Conservation (phyloP, 495 filamentous ascomycete species). For the Elasticomyces elasticus region DNA sequence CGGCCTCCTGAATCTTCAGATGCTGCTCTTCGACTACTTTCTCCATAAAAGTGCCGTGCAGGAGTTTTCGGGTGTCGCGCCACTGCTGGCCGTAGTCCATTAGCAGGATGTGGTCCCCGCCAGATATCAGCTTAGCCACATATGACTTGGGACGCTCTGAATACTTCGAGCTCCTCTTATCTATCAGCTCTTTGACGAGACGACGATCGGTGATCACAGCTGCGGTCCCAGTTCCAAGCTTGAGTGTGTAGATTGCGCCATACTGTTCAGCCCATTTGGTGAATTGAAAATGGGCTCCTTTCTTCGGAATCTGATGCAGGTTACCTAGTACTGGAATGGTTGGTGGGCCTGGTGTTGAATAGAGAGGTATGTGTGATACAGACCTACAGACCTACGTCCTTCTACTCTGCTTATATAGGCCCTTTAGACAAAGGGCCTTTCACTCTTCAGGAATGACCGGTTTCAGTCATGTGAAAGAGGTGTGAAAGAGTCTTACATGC, state of each 20-base stretch:
- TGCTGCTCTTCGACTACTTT: conserved; percentile 37
- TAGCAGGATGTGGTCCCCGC: conserved; percentile 37
- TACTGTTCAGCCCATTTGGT: conserved; percentile 38
- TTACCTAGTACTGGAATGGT: conserved; percentile 37
- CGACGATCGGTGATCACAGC: conserved; percentile 35
- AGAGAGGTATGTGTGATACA: not conserved
- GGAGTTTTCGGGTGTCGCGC: conserved; percentile 34
- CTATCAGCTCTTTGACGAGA: conserved; percentile 36
- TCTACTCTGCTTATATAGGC: not conserved
- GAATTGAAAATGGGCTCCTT: conserved; percentile 32
- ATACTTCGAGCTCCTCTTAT: conserved; percentile 37
- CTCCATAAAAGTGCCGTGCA: conserved; percentile 36
- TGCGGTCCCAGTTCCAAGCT: conserved; percentile 31
- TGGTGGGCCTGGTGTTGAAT: conserved; percentile 24
- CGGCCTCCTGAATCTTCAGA: conserved; percentile 37
- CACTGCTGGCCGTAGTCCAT: conserved; percentile 37
- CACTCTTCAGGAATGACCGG: not conserved
- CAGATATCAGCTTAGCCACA: conserved; percentile 34
- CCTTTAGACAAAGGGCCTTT: not conserved
- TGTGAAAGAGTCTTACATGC: not conserved
- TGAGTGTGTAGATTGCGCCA: conserved; percentile 38
- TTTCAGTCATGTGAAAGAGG: not conserved
- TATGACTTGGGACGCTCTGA: conserved; percentile 38
- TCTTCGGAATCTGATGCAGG: conserved; percentile 32
- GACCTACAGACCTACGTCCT: not conserved